Percentiles rank a stretch among this genome's conserved stretches.
phyloP scores from a whole-genome alignment of 2,329 filamentous ascomycete genomes.

The Gyromitra esculenta region DNA sequence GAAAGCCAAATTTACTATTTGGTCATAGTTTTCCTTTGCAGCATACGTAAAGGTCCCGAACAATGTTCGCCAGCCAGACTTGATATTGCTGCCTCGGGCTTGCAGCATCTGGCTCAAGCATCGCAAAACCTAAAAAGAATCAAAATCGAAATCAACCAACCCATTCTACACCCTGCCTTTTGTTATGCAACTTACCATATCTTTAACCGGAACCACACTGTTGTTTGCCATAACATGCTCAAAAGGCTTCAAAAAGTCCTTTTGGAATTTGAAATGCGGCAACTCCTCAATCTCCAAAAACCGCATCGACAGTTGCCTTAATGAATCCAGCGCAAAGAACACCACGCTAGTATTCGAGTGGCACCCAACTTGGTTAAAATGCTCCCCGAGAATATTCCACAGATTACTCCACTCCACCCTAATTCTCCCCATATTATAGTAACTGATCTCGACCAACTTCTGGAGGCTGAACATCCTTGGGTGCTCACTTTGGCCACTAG shows the following conservation, averaged over 20 bases:
- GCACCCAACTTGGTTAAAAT: slow-evolving; percentile 95
- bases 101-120: slow-evolving; percentile 99
- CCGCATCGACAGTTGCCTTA: slow-evolving; percentile 95
- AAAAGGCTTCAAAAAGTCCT: slow-evolving; percentile 98
- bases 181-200: slow-evolving; percentile 71
- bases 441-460: slow-evolving; percentile 98
- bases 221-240: slow-evolving; percentile 97
- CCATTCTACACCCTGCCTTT: not conserved
- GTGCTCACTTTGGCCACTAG: slow-evolving; percentile 93
- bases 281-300: slow-evolving; percentile 99
- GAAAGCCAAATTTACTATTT: slow-evolving; percentile 94
- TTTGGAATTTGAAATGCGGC: slow-evolving; percentile 99
- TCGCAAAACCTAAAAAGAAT: slow-evolving; percentile 68
- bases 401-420: slow-evolving; percentile 98
- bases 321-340: slow-evolving; percentile 94
- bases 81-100: slow-evolving; percentile 93
- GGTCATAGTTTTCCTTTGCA: slow-evolving; percentile 89
- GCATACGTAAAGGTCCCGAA: slow-evolving; percentile 98
- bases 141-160: slow-evolving; percentile 12
- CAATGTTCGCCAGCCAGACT: slow-evolving; percentile 99
- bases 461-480: slow-evolving; percentile 96
- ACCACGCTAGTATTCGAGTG: slow-evolving; percentile 96
- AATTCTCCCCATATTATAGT: slow-evolving; percentile 99
- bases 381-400: slow-evolving; percentile 96
- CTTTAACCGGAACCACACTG: slow-evolving; percentile 89